phyloP scores from a whole-genome alignment of 495 filamentous ascomycete species.

The Penicillium longicatenatum region DNA sequence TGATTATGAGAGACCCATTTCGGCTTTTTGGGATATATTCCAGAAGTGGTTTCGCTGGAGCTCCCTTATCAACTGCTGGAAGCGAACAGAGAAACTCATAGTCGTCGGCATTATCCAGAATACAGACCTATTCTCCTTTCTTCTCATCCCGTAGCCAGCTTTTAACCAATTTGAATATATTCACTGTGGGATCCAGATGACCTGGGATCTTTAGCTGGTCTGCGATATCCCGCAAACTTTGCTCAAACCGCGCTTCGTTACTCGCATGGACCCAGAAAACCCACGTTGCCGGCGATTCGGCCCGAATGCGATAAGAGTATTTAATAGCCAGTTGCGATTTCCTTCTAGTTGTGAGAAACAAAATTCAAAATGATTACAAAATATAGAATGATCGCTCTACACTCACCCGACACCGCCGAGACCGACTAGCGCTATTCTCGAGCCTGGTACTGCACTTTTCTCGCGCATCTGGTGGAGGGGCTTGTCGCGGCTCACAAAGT shows the following conservation, averaged over 20 bases:
- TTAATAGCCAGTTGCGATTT: constrained; percentile 46
- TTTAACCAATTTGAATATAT: constrained; percentile 41
- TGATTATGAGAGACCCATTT: constrained; percentile 12
- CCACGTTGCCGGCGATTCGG: constrained; percentile 40
- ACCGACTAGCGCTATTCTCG: constrained; percentile 31
- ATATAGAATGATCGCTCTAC: neutral
- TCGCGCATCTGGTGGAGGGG: constrained; percentile 26
- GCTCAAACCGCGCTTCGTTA: constrained; percentile 38
- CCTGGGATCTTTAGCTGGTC: constrained; percentile 34
- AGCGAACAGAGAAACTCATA: neutral
- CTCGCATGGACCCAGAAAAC: constrained; percentile 54
- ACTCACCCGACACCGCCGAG: constrained; percentile 12
- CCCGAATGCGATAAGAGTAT: constrained; percentile 36
- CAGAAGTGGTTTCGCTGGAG: neutral
- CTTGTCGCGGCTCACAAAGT: constrained; percentile 31
- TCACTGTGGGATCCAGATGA: constrained; percentile 34
- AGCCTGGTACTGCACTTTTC: constrained; percentile 24
- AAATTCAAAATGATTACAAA: no score
- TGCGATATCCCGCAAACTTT: constrained; percentile 43
- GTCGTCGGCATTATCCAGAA: constrained; percentile 10
- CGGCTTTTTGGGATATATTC: constrained; percentile 1
- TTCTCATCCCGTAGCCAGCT: constrained; percentile 33
- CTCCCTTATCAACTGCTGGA: neutral
- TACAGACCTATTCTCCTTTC: neutral
- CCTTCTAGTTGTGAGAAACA: constrained; percentile 20